Conservation (phyloP, 352 stramenopile genomes). For the Phytophthora rubi region DNA sequence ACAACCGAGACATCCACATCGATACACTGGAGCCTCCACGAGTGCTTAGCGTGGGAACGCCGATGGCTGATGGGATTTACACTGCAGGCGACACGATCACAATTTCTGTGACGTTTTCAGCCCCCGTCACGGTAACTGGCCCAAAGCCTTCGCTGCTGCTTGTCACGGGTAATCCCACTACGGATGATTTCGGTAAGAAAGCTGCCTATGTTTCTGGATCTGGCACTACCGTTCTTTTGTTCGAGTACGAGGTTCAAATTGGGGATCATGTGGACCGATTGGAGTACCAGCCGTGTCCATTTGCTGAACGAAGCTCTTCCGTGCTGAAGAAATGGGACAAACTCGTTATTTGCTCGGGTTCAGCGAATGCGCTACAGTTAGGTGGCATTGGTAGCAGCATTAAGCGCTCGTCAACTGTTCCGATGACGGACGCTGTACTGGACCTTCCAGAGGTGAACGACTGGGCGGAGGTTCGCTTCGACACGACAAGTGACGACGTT, state of each 20-base stretch:
- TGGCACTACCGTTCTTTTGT: constrained; percentile 44
- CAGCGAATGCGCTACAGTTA: constrained; percentile 58
- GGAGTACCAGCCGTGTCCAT: constrained; percentile 61
- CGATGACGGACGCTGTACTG: constrained; percentile 55
- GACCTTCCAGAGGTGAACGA: constrained; percentile 68
- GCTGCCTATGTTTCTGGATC: constrained; percentile 57
- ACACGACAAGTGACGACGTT: constrained; percentile 37
- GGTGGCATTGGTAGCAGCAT: constrained; percentile 44
- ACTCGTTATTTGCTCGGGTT: constrained; percentile 50
- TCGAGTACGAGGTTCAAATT: constrained; percentile 57
- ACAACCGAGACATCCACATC: constrained; percentile 69
- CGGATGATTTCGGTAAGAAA: constrained; percentile 15
- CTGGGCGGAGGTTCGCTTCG: constrained; percentile 64
- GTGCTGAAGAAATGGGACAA: constrained; percentile 52
- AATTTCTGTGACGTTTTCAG: constrained; percentile 56
- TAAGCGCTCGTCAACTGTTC: constrained; percentile 47
- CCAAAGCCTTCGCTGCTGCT: constrained; percentile 45
- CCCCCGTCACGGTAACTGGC: constrained; percentile 56
- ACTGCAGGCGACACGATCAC: constrained; percentile 59
- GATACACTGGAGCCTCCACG: constrained; percentile 63
- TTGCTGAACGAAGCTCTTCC: constrained; percentile 34
- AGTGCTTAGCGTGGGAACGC: constrained; percentile 55
- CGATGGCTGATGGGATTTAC: constrained; percentile 60
- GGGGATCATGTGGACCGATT: constrained; percentile 67
- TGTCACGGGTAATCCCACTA: constrained; percentile 29